phyloP scores from a whole-genome alignment of 2,329 filamentous ascomycete species.

The Cordyceps fumosorosea region DNA sequence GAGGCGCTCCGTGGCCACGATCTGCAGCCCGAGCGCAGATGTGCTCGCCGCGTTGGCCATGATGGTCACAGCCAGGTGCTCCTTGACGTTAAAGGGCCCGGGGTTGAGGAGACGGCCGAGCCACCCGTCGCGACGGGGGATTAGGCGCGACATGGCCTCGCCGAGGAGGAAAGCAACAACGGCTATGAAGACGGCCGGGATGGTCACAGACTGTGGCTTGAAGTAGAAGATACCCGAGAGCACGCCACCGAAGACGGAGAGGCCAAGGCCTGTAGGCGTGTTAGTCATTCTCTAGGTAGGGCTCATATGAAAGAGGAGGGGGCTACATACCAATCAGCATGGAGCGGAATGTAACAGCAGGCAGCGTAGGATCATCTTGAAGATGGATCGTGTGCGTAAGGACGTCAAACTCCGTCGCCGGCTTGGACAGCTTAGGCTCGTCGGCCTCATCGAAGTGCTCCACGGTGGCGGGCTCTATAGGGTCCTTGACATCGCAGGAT shows the following conservation, averaged over 20 bases:
- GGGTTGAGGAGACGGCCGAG: constrained; percentile 22
- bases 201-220: constrained; percentile 9
- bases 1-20: constrained; percentile 38
- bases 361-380: constrained; percentile 5
- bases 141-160: neutral
- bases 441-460: neutral
- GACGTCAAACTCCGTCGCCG: constrained; percentile 5
- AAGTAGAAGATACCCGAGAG: constrained; percentile 10
- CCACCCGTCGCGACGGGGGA: neutral
- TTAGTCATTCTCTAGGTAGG: neutral
- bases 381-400: constrained; percentile 11
- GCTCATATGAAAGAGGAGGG: too few species aligned
- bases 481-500: neutral
- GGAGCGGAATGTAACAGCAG: constrained; percentile 6
- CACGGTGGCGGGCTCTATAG: neutral
- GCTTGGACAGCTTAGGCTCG: constrained; percentile 9
- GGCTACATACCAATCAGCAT: neutral
- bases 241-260: constrained; percentile 10
- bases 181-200: constrained; percentile 11
- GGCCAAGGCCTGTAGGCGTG: neutral
- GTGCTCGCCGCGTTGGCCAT: constrained; percentile 37
- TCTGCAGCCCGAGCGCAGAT: constrained; percentile 27
- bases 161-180: constrained; percentile 8
- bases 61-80: constrained; percentile 30
- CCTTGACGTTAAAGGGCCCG: constrained; percentile 22